Percentiles rank a stretch among this genome's conserved stretches.
phyloP scores from a whole-genome alignment of 805 yeast genomes.

The Tetrapisispora pingtungensis region DNA sequence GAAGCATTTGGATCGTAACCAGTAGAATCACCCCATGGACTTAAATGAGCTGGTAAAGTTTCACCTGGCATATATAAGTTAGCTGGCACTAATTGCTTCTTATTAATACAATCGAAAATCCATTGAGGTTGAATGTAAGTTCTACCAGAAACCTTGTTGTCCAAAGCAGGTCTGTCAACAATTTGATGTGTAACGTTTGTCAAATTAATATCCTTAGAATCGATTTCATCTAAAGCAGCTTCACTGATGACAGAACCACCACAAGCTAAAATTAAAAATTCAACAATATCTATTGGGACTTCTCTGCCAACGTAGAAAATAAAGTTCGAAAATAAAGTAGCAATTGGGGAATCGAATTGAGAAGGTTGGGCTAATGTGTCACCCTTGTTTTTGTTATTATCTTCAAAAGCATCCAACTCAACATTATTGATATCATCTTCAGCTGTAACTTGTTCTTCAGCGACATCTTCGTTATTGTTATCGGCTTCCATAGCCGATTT shows the following conservation, averaged over 20 bases:
- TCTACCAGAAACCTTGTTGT: constrained; percentile 75
- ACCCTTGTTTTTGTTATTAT: constrained; percentile 49
- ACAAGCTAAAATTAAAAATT: constrained; percentile 72
- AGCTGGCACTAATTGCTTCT: constrained; percentile 63
- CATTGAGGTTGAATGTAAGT: constrained; percentile 96
- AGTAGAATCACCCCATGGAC: constrained; percentile 98
- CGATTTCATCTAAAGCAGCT: constrained; percentile 70
- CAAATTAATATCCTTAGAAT: constrained; percentile 42
- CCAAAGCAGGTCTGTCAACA: constrained; percentile 79
- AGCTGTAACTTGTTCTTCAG: constrained; percentile 28
- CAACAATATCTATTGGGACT: constrained; percentile 85
- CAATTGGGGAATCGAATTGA: constrained; percentile 45
- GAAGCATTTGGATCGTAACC: constrained; percentile 74
- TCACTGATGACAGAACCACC: constrained; percentile 86
- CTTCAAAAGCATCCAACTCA: constrained; percentile 63
- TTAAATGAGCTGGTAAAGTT: constrained; percentile 87
- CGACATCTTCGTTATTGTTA: constrained; percentile 30
- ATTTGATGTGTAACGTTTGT: constrained; percentile 82
- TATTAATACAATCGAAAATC: constrained; percentile 87
- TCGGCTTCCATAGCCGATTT: constrained; percentile 43
- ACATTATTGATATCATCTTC: constrained; percentile 35
- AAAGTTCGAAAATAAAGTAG: constrained; percentile 60
- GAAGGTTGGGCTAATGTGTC: constrained; percentile 69
- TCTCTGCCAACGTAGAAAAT: constrained; percentile 89
- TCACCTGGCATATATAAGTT: constrained; percentile 89